These are phyloP conservation scores for Aphanocladium album DNA, from an alignment of 2,329 filamentous ascomycete species.

Conservation along the genomic window DNA sequence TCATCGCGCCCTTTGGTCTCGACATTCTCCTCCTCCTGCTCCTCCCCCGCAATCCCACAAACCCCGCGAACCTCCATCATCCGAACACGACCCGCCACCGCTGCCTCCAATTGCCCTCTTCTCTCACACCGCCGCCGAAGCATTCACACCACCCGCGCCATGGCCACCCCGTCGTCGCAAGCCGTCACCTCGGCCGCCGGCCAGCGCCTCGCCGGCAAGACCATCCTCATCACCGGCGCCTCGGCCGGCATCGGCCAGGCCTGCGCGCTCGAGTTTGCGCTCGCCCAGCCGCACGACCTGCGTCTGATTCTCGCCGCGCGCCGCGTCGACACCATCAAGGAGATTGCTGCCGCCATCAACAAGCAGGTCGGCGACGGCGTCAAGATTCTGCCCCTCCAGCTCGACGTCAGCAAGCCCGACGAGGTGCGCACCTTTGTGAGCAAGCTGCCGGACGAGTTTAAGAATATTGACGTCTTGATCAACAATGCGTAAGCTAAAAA, in stretches of 20 bases:
- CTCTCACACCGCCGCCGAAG: background rate
- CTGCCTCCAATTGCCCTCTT: background rate
- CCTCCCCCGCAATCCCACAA: constrained; percentile 8
- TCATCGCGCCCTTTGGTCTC: constrained; percentile 13
- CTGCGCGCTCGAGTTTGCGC: constrained; percentile 87
- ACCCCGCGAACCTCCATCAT: background rate
- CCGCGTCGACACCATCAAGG: constrained; percentile 69
- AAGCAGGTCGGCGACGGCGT: constrained; percentile 74
- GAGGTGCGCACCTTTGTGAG: constrained; percentile 70
- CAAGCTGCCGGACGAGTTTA: constrained; percentile 73
- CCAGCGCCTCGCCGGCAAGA: constrained; percentile 89
- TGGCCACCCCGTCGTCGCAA: constrained; percentile 37
- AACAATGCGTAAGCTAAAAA: constrained; percentile 77
- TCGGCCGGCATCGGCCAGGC: constrained; percentile 84
- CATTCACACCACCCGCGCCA: constrained; percentile 4
- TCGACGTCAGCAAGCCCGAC: constrained; percentile 79
- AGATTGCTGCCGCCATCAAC: constrained; percentile 71
- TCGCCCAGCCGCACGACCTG: constrained; percentile 71
- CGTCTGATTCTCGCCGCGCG: constrained; percentile 87
- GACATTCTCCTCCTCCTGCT: constrained; percentile 12
- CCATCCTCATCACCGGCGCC: constrained; percentile 84
- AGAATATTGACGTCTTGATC: constrained; percentile 79
- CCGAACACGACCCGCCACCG: background rate
- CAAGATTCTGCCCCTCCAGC: constrained; percentile 73
- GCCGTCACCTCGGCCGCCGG: constrained; percentile 55